Evolutionary conservation across 352 stramenopile genomes (phyloP), one percentile per base, ranked within the genome.

Genomic region (Phytophthora aleatoria): DNA sequence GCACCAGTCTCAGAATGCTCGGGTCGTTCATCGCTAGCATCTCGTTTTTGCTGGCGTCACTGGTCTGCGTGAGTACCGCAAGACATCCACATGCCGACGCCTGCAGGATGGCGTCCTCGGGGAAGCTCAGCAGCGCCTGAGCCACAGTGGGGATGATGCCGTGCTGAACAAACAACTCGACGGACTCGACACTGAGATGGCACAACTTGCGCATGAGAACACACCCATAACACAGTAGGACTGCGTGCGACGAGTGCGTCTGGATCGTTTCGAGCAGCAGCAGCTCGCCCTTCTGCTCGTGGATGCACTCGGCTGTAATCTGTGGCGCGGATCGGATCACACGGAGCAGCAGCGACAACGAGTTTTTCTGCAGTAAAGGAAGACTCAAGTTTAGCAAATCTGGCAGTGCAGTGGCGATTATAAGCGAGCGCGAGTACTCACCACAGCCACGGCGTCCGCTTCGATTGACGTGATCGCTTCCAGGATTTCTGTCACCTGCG

Each of bases 151-250:
- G 36, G n/a, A 90, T 68, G 38, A 89, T 85, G 4, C 80, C 76
- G 39, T 87, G 71, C 39, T 83, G 66, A n/a, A 89, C 63, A 71
- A 91, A 90, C 24, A 90, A 67, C 44, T 85, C 76, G 1, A 72
- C 81, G 4, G 80, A 73, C 30, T 91, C 79, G 35, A 88, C 72
- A 51, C 77, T 90, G 9, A 92, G 62, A 50, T 92, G 81, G 49
- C 79, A 92, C 26, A 92, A 64, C 41, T 92, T 92, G 51, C 83
- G 83, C 67, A 90, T 79, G 12, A 92, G 63, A 26, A 92, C 83
- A 59, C 82, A 90, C 15, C 83, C 83, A 33, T 92, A 92, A 52
- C 83, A 92, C 5, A 90, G 73, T 36, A 92, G 53, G n/a, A 92
- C 83, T 5, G 83, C 82, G 33, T 92, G 82, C 1, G 77, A 73